These are phyloP conservation scores for Balakata baccata DNA, from an alignment of 345 rosid species.

Conservation along the genomic window DNA sequence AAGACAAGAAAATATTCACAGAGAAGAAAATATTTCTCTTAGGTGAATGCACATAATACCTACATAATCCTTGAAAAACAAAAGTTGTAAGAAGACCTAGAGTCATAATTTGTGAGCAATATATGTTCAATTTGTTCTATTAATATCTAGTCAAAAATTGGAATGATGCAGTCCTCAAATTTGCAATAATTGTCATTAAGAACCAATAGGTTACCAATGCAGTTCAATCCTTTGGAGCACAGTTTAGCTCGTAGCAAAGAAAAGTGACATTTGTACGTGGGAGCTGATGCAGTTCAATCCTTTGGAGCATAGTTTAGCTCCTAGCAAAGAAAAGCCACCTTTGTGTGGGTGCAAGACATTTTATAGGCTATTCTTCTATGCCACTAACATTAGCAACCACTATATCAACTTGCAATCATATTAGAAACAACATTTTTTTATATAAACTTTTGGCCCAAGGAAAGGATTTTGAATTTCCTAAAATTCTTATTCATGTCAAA, in stretches of 20 bases:
- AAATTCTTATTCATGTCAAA: not conserved
- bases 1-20: not conserved
- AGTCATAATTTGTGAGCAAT: not conserved
- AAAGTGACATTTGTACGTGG: constrained; percentile 88
- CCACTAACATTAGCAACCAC: constrained; percentile 93
- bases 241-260: constrained; percentile 67
- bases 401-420: constrained; percentile 73
- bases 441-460: constrained; percentile 3
- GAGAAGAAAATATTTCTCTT: not conserved
- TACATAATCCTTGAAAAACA: not conserved
- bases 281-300: too few relatives aligned
- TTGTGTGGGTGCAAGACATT: constrained; percentile 93
- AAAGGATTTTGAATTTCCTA: not conserved
- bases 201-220: constrained; percentile 87
- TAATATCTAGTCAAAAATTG: constrained; percentile 83
- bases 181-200: constrained; percentile 96
- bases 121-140: constrained; percentile 90
- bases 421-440: constrained; percentile 5
- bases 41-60: not conserved
- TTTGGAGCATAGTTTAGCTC: too few relatives aligned
- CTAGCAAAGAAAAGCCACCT: too few relatives aligned
- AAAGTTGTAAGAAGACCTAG: not conserved
- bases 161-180: constrained; percentile 95
- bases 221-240: constrained; percentile 81
- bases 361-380: constrained; percentile 91